Evolutionary conservation across 768 basidiomycete genomes (phyloP).

Genomic region (Russula emetica): DNA sequence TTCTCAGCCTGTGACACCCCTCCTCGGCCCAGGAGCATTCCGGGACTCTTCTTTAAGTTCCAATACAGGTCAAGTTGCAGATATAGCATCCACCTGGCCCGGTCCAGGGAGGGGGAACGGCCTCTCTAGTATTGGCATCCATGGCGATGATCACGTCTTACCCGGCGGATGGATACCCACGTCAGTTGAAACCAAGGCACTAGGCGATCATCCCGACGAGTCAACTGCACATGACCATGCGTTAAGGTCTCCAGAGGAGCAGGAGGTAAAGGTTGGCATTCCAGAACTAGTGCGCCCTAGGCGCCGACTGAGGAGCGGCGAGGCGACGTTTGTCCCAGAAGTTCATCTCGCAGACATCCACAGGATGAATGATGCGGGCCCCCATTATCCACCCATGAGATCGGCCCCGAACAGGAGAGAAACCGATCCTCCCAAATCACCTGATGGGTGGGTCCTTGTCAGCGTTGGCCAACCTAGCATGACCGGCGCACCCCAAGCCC

Average conservation of each 20-base stretch:
- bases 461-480: slow-evolving; percentile 44
- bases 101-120: slow-evolving; percentile 39
- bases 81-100: slow-evolving; percentile 62
- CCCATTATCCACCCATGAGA: neutral
- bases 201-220: neutral
- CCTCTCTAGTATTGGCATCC: slow-evolving; percentile 5
- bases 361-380: slow-evolving; percentile 2
- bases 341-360: slow-evolving; percentile 33
- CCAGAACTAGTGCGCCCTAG: slow-evolving; percentile 49
- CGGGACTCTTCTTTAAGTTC: slow-evolving; percentile 63
- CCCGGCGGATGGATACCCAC: slow-evolving; percentile 31
- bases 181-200: neutral
- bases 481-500: slow-evolving; percentile 28
- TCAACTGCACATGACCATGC: neutral
- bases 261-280: slow-evolving; percentile 44
- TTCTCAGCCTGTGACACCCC: slow-evolving; percentile 34
- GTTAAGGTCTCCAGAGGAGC: slow-evolving; percentile 10
- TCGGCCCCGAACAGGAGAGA: neutral
- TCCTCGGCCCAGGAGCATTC: slow-evolving; percentile 57
- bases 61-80: slow-evolving; percentile 41
- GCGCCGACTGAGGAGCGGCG: slow-evolving; percentile 52
- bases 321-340: slow-evolving; percentile 55
- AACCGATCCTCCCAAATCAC: slow-evolving; percentile 31
- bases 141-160: slow-evolving; percentile 8
- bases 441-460: slow-evolving; percentile 61